These are phyloP conservation scores for Colletotrichum liriopes DNA, from an alignment of 2,329 filamentous ascomycete species.

Conservation along the genomic window DNA sequence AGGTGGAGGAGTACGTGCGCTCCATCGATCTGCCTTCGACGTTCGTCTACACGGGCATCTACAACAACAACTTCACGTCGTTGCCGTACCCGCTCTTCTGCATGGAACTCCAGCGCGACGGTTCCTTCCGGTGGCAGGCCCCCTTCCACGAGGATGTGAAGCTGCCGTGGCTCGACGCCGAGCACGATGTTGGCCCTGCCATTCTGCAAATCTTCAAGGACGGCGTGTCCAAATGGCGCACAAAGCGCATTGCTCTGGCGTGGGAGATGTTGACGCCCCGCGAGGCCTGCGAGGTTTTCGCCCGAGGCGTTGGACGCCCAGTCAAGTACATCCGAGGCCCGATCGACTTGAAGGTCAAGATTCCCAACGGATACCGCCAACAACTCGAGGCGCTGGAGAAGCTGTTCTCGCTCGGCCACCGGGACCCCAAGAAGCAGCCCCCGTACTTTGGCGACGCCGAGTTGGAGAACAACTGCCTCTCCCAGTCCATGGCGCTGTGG, in stretches of 20 bases:
- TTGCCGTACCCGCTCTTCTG: conserved; percentile 94
- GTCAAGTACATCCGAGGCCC: conserved; percentile 84
- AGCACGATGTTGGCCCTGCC: conserved; percentile 95
- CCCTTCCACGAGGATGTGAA: conserved; percentile 93
- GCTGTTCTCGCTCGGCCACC: conserved; percentile 68
- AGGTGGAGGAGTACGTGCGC: conserved; percentile 91
- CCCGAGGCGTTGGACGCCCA: conserved; percentile 81
- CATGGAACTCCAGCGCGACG: conserved; percentile 89
- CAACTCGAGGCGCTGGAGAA: conserved; percentile 82
- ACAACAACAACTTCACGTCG: conserved; percentile 99
- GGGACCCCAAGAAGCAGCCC: conserved; percentile 70
- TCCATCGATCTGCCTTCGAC: conserved; percentile 88
- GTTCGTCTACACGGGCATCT: conserved; percentile 96
- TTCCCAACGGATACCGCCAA: conserved; percentile 89
- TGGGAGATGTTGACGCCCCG: conserved; percentile 90
- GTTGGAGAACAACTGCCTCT: conserved; percentile 77
- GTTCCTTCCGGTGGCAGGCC: conserved; percentile 92
- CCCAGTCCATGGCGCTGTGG: conserved; percentile 87
- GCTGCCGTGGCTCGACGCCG: conserved; percentile 95
- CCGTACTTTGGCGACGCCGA: conserved; percentile 74
- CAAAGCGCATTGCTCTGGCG: conserved; percentile 84
- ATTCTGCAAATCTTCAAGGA: conserved; percentile 97
- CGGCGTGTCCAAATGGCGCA: conserved; percentile 87
- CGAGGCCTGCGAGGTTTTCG: conserved; percentile 87
- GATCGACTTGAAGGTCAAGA: conserved; percentile 88